phyloP scores from a whole-genome alignment of 208 protist species.

The Trypanosoma cruzi region DNA sequence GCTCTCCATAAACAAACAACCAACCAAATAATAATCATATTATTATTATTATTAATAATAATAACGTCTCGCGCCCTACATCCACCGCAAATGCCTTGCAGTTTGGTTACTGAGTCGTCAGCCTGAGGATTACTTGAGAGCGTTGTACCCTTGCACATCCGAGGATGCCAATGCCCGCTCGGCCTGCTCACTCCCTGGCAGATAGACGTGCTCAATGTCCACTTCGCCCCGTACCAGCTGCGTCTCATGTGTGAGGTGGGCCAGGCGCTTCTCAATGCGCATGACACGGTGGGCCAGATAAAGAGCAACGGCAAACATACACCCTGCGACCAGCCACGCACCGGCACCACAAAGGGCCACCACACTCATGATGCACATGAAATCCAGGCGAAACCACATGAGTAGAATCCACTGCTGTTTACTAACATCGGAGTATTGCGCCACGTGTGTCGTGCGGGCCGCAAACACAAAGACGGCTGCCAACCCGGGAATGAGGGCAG shows the following conservation, averaged over 20 bases:
- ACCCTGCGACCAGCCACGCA: constrained; percentile 53
- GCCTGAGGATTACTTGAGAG: background rate
- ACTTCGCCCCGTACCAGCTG: constrained; percentile 78
- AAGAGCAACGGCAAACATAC: constrained; percentile 45
- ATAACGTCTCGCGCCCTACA: background rate
- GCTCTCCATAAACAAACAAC: background rate
- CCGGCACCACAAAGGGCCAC: constrained; percentile 63
- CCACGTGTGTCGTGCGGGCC: constrained; percentile 38
- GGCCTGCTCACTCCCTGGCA: constrained; percentile 59
- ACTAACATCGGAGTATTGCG: constrained; percentile 44
- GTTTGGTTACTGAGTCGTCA: background rate
- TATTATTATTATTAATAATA: too few species aligned
- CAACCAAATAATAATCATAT: too few species aligned
- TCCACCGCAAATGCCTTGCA: background rate
- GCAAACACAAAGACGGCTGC: constrained; percentile 50
- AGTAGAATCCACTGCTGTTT: constrained; percentile 72
- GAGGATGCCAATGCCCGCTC: constrained; percentile 34
- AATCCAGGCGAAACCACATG: constrained; percentile 88
- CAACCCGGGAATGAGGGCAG: constrained; percentile 50
- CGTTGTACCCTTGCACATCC: constrained; percentile 25
- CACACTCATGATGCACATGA: constrained; percentile 64
- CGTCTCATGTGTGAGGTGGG: constrained; percentile 45
- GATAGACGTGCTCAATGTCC: constrained; percentile 50
- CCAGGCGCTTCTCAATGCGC: constrained; percentile 73
- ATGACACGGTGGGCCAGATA: constrained; percentile 80